Conservation (phyloP, 768 basidiomycete genomes). For the Russula dissimulans region DNA sequence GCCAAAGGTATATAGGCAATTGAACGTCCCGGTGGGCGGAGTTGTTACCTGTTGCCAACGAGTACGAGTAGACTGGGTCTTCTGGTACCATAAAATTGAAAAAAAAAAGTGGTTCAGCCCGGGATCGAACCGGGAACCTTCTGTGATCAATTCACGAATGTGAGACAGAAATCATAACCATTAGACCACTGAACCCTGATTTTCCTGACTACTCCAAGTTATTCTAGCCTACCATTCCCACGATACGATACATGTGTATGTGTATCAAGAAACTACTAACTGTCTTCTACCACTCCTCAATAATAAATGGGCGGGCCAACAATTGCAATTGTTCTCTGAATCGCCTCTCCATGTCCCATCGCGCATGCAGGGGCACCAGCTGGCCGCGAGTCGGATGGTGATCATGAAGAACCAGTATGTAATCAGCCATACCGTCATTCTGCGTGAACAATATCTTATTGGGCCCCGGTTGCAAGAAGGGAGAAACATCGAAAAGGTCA, state of each 20-base stretch:
- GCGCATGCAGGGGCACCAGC: not conserved
- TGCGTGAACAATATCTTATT: slow-evolving; percentile 8
- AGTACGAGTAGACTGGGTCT: too few relatives aligned
- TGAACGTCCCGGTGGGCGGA: too few relatives aligned
- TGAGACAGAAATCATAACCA: slow-evolving; percentile 44
- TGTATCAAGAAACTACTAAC: too few relatives aligned
- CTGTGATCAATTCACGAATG: slow-evolving; percentile 28
- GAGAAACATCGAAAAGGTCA: slow-evolving; percentile 10
- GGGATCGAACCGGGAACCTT: slow-evolving; percentile 42
- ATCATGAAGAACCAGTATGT: slow-evolving; percentile 9
- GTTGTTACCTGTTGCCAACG: too few relatives aligned
- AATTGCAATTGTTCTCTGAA: not conserved
- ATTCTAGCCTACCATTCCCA: not conserved
- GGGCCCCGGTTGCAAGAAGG: not conserved
- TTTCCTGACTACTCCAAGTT: fast-evolving
- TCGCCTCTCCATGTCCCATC: slow-evolving; percentile 2
- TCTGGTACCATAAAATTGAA: not conserved
- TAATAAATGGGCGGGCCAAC: not conserved
- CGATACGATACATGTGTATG: not conserved
- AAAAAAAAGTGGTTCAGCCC: slow-evolving; percentile 31
- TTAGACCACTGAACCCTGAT: slow-evolving; percentile 36
- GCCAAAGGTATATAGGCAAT: too few relatives aligned
- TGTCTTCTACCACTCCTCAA: not conserved
- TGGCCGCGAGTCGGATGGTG: slow-evolving; percentile 7
- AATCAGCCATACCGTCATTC: slow-evolving; percentile 1